These are phyloP conservation scores for Penicillium oxalicum DNA, from an alignment of 2,329 filamentous ascomycete species.

Conservation along the genomic window DNA sequence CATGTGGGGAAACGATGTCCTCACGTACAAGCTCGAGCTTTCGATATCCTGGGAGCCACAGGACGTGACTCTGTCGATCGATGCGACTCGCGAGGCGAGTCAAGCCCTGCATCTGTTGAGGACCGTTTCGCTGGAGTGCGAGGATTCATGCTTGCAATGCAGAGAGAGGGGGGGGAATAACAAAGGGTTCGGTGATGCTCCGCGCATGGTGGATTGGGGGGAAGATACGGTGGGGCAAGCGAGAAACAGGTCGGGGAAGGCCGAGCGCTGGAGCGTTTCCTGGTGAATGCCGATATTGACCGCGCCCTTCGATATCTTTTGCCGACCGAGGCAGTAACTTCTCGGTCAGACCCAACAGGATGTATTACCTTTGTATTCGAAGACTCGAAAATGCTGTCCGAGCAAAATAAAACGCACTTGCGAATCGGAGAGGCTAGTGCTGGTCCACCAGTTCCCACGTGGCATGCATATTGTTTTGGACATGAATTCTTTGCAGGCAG, in stretches of 20 bases:
- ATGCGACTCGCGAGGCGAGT: constrained; percentile 24
- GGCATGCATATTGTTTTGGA: too few species aligned
- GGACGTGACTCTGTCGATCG: constrained; percentile 21
- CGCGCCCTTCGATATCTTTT: too few species aligned
- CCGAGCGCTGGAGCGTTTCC: neutral
- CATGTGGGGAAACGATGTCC: constrained; percentile 5
- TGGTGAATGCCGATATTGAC: neutral
- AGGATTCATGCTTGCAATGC: constrained; percentile 14
- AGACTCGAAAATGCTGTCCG: too few species aligned
- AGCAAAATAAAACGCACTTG: too few species aligned
- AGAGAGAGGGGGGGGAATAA: neutral
- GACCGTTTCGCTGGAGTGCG: constrained; percentile 32
- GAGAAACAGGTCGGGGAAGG: constrained; percentile 6
- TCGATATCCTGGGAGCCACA: constrained; percentile 33
- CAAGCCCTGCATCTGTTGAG: constrained; percentile 31
- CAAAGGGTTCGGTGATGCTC: constrained; percentile 17
- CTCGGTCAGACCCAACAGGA: too few species aligned
- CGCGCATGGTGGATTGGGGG: constrained; percentile 16
- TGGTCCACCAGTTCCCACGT: too few species aligned
- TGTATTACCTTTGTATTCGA: too few species aligned
- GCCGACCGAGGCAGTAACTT: neutral
- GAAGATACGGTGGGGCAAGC: constrained; percentile 13
- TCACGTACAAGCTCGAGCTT: constrained; percentile 38
- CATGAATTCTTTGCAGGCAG: too few species aligned
- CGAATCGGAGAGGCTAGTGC: too few species aligned